These are phyloP conservation scores for Closterium sp. DNA, from an alignment of 139 green algal genomes.

Conservation along the genomic window DNA sequence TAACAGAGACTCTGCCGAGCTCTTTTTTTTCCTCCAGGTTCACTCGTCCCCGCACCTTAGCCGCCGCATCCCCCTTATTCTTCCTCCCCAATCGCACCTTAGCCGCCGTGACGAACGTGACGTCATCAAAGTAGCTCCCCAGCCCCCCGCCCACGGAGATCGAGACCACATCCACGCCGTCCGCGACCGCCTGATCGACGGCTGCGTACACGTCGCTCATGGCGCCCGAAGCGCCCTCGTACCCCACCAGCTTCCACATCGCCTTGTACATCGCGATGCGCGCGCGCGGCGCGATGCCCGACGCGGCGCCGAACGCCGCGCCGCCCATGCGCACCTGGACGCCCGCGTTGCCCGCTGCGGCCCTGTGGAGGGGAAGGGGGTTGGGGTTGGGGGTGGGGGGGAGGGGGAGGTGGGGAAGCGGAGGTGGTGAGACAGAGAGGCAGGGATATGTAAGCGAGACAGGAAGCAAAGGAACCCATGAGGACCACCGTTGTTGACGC, in stretches of 20 bases:
- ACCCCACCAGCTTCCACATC: conserved; percentile 5
- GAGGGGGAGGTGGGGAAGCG: not conserved
- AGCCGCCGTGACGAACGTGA: not conserved
- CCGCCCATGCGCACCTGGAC: conserved; percentile 1
- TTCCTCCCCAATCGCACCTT: not conserved
- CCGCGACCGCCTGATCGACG: not conserved
- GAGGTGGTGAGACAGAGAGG: not conserved
- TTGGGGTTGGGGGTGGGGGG: too few relatives aligned
- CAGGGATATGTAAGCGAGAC: too few relatives aligned
- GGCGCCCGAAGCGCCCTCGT: not conserved
- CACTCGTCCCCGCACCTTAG: too few relatives aligned
- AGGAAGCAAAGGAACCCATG: too few relatives aligned
- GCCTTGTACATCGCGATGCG: conserved; percentile 34
- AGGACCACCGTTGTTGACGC: too few relatives aligned
- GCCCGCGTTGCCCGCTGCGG: conserved; percentile 16
- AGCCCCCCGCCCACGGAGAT: not conserved
- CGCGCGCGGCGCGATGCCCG: conserved; percentile 22
- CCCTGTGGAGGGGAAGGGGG: not conserved
- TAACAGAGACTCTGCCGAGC: too few relatives aligned
- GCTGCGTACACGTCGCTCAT: not conserved
- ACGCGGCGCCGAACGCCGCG: not conserved
- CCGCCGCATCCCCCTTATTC: not conserved
- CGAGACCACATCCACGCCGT: not conserved
- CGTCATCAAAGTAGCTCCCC: not conserved
- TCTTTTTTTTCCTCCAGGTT: too few relatives aligned